These are phyloP conservation scores for Xylaria sp. DNA, from an alignment of 2,329 filamentous ascomycete species.

Conservation along the genomic window DNA sequence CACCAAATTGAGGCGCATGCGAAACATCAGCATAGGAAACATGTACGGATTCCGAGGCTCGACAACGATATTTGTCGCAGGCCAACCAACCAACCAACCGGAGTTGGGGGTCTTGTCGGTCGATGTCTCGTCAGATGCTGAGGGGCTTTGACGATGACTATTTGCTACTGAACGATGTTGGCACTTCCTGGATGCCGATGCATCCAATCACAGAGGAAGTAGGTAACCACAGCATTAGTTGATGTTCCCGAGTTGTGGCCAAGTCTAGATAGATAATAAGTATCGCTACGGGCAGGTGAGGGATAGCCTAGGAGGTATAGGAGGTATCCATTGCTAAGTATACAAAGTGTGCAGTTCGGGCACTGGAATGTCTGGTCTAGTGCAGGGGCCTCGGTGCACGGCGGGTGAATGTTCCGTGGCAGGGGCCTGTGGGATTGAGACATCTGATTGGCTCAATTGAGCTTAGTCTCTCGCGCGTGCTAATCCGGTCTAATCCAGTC, in stretches of 20 bases:
- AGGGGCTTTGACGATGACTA: not conserved
- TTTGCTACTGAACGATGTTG: slow-evolving; percentile 6
- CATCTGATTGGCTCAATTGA: slow-evolving; percentile 8
- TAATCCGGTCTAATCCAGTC: slow-evolving; percentile 1
- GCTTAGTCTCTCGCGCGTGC: not conserved
- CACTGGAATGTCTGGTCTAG: not conserved
- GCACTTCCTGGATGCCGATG: not conserved
- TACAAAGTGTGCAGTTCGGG: not conserved
- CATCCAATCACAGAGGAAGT: not conserved
- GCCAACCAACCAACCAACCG: not conserved
- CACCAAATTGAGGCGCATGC: slow-evolving; percentile 2
- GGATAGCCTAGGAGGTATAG: no score
- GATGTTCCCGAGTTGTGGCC: no score
- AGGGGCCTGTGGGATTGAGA: not conserved
- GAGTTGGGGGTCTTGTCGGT: not conserved
- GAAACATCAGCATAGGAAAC: slow-evolving; percentile 15
- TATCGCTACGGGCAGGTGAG: no score
- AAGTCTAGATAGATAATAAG: not conserved
- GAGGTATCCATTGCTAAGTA: not conserved
- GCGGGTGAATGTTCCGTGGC: slow-evolving; percentile 21
- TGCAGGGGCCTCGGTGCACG: slow-evolving; percentile 10
- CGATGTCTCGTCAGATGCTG: not conserved
- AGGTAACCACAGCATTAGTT: not conserved
- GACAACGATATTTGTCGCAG: no score
- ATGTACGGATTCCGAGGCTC: no score